These are phyloP conservation scores for Passiflora organensis DNA, from an alignment of 345 rosid genomes.

Conservation along the genomic window DNA sequence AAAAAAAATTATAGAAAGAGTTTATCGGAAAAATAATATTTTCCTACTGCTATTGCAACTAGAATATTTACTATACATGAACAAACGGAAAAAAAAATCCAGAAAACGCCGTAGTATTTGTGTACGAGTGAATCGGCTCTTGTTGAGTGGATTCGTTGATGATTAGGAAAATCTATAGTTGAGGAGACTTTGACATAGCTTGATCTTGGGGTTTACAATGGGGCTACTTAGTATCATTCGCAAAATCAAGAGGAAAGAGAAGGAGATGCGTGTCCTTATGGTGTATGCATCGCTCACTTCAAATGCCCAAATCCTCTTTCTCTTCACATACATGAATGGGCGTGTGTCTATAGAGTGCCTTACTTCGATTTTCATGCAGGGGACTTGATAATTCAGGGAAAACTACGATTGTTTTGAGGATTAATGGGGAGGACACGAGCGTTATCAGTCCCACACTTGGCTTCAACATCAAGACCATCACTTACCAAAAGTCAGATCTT, in stretches of 20 bases:
- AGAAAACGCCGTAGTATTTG: no score
- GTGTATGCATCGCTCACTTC: slow-evolving; percentile 43
- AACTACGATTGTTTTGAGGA: slow-evolving; percentile 87
- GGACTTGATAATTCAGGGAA: slow-evolving; percentile 95
- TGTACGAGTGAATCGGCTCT: no score
- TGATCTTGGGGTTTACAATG: slow-evolving; percentile 17
- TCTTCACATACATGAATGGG: not conserved
- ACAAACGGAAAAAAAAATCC: no score
- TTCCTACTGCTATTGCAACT: no score
- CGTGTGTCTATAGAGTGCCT: not conserved
- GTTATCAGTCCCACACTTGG: slow-evolving; percentile 91
- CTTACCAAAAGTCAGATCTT: slow-evolving; percentile 53
- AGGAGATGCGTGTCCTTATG: slow-evolving; percentile 95
- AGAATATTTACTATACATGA: no score
- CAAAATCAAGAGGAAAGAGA: slow-evolving; percentile 89
- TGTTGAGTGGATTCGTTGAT: not conserved
- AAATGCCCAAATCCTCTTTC: not conserved
- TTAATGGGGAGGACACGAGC: slow-evolving; percentile 89
- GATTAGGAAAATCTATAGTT: not conserved
- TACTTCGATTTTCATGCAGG: slow-evolving; percentile 27
- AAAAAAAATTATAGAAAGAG: no score
- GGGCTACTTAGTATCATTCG: slow-evolving; percentile 66
- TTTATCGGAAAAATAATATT: no score
- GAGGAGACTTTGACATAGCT: no score
- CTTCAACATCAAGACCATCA: slow-evolving; percentile 80